These are phyloP conservation scores for Amanita fuliginea DNA, from an alignment of 768 basidiomycete species.

Conservation along the genomic window DNA sequence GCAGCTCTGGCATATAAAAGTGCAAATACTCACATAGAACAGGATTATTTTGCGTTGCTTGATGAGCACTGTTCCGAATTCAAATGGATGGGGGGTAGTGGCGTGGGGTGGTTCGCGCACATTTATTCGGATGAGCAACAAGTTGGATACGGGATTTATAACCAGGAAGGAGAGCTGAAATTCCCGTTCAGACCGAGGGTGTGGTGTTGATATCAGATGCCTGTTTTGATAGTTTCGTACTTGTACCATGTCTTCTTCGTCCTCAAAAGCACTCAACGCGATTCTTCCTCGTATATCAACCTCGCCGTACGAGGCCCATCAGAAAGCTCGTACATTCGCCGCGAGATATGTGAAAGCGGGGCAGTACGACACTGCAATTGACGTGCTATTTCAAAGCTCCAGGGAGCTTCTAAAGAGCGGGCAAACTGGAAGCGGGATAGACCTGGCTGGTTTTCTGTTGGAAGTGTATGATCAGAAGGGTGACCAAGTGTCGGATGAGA, in stretches of 20 bases:
- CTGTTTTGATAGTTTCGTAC: background rate
- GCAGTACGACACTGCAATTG: constrained; percentile 80
- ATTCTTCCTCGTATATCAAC: constrained; percentile 63
- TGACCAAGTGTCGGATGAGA: constrained; percentile 65
- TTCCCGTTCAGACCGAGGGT: constrained; percentile 57
- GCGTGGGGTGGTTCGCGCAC: constrained; percentile 76
- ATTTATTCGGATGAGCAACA: constrained; percentile 59
- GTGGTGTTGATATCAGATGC: constrained; percentile 28
- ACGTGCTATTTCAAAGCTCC: constrained; percentile 86
- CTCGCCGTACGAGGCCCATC: constrained; percentile 89
- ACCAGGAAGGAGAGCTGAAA: constrained; percentile 35
- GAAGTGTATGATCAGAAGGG: constrained; percentile 75
- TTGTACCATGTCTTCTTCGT: constrained; percentile 21
- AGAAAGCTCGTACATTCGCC: constrained; percentile 93
- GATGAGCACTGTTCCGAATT: constrained; percentile 54
- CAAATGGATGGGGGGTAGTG: constrained; percentile 47
- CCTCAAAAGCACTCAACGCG: constrained; percentile 59
- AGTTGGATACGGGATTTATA: constrained; percentile 65
- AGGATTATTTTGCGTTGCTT: constrained; percentile 56
- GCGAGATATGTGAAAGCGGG: constrained; percentile 74
- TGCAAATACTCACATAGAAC: constrained; percentile 1
- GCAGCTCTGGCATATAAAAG: background rate
- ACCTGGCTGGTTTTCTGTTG: constrained; percentile 70
- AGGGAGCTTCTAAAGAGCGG: constrained; percentile 81
- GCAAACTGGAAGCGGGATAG: constrained; percentile 84